phyloP scores from a whole-genome alignment of 2,329 filamentous ascomycete genomes.

The Phaeosphaeria sp. region DNA sequence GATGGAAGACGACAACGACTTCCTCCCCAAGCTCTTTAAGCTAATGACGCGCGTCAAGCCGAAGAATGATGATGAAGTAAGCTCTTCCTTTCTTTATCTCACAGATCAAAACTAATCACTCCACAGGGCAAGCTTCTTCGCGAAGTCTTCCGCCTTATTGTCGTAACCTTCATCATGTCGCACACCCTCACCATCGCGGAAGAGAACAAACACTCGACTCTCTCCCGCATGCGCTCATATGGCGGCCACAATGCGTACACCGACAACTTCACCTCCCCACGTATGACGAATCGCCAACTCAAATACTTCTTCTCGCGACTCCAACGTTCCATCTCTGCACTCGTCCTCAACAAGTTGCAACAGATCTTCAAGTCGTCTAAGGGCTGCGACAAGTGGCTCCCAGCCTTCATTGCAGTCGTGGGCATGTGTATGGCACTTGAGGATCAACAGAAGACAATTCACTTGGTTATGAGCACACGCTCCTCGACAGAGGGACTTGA shows the following conservation, averaged over 20 bases:
- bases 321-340: slow-evolving; percentile 50
- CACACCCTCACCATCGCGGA: slow-evolving; percentile 55
- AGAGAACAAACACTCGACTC: slow-evolving; percentile 43
- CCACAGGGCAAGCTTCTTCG: slow-evolving; percentile 48
- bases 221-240: slow-evolving; percentile 49
- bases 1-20: slow-evolving; percentile 54
- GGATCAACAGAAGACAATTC: slow-evolving; percentile 55
- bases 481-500: slow-evolving; percentile 38
- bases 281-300: slow-evolving; percentile 57
- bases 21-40: slow-evolving; percentile 51
- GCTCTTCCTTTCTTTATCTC: neutral
- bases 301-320: slow-evolving; percentile 58
- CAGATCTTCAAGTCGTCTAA: slow-evolving; percentile 53
- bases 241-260: slow-evolving; percentile 35
- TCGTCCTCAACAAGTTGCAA: slow-evolving; percentile 55
- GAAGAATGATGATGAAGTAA: slow-evolving; percentile 50
- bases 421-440: slow-evolving; percentile 58
- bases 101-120: neutral
- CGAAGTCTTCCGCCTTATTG: slow-evolving; percentile 54
- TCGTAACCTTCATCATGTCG: slow-evolving; percentile 58
- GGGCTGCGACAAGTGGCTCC: slow-evolving; percentile 54
- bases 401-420: slow-evolving; percentile 54
- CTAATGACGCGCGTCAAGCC: slow-evolving; percentile 49
- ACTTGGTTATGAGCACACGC: slow-evolving; percentile 52
- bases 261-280: slow-evolving; percentile 47